Base-by-base conservation (phyloP, 768 basidiomycete genomes). In the Hygrophorus russula region DNA sequence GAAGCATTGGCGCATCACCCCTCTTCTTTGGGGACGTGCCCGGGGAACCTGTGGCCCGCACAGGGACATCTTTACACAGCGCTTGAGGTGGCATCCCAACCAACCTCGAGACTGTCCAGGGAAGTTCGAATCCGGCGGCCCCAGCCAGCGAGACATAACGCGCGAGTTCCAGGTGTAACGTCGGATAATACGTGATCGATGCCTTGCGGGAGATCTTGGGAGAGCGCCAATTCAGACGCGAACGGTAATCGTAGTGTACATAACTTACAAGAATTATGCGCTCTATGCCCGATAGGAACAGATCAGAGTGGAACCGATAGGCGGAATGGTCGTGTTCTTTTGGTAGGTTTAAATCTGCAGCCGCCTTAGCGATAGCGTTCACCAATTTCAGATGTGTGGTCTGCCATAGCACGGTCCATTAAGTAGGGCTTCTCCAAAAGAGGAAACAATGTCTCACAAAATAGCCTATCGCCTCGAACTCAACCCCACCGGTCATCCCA, bases 401-500 rank as follows among this genome's bases (percentile, higher is more conserved):
- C 93, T 98, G 50, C 20, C 17, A 13, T 14, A 13, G 29, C 35
- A 35, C 24, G 13, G 24, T 20, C 24, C 3, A 13, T 41, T 12
- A 29, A n/a, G 18, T 33, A 10, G 17, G 5, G 15, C 18, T 32
- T 14, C 19, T n/a, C 8, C 30, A 14, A 41, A 34, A 36, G 17
- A 20, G 31, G 42, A 42, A 47, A 28, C 11, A 39, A 42, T n/a
- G 34, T 67, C 87, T 51, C 53, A 98, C 94, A 54, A 93, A 78
- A 61, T 97, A 98, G 12, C 75, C 74, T 80, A 97, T 94, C 3
- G 94, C 94, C 64, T 99, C 96, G 56, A 82, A 93, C 56, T 99
- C 96, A 10, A 99, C 96, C 4, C 96, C 96, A 5, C 94, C 96
- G 0, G 96, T 97, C 81, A 98, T 97, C 12, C 96, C 94, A 4